A percentile compares a stretch with the other conserved stretches of the same genome.
Evolutionary conservation across 192 early-diverging fungal species (phyloP).

Genomic region (Linnemannia zychae): DNA sequence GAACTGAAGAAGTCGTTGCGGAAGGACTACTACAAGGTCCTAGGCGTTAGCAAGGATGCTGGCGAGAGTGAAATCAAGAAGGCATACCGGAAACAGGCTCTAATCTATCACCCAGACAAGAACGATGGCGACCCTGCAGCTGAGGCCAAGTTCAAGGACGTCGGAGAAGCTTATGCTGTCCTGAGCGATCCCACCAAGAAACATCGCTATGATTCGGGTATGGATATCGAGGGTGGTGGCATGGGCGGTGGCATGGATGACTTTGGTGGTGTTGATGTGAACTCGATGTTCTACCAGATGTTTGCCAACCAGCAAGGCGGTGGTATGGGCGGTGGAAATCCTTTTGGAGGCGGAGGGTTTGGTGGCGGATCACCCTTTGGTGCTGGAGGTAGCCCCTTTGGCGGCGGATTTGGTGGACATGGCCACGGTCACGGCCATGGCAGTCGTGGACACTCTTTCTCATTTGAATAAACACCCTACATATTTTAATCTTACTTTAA

Average conservation of each 20-base stretch:
- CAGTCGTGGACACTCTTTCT: constrained; percentile 53
- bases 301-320: constrained; percentile 58
- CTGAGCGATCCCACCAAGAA: constrained; percentile 88
- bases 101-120: constrained; percentile 95
- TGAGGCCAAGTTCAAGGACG: constrained; percentile 87
- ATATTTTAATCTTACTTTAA: not conserved
- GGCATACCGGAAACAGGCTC: constrained; percentile 86
- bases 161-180: constrained; percentile 84
- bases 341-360: constrained; percentile 30
- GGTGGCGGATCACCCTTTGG: constrained; percentile 54
- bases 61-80: constrained; percentile 86
- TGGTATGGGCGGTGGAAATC: constrained; percentile 29
- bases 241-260: constrained; percentile 42
- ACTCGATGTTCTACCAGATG: constrained; percentile 69
- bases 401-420: constrained; percentile 40
- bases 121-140: constrained; percentile 77
- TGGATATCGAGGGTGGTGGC: constrained; percentile 78
- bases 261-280: constrained; percentile 69
- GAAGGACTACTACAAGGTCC: constrained; percentile 97
- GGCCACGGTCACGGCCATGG: constrained; percentile 32
- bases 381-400: constrained; percentile 34
- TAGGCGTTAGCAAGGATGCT: constrained; percentile 82
- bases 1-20: constrained; percentile 80
- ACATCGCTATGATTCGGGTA: constrained; percentile 82
- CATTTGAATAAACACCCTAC: constrained; percentile 57